phyloP scores from a whole-genome alignment of 768 basidiomycete species.

The Zangia roseola region DNA sequence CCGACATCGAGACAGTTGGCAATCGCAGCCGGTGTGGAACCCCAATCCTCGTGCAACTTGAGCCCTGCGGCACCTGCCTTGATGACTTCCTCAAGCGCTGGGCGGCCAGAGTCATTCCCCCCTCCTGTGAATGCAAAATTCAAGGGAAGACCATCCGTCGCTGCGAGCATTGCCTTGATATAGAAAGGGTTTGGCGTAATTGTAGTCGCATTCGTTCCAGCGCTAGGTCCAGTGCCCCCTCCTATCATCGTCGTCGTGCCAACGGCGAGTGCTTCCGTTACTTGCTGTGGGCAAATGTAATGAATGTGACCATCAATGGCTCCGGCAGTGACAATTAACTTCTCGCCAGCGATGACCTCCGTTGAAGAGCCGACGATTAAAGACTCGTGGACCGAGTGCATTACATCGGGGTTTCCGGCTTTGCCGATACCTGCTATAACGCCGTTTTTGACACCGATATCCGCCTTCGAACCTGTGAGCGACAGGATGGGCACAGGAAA shows the following conservation, averaged over 20 bases:
- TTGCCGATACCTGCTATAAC: constrained; percentile 90
- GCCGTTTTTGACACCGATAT: constrained; percentile 88
- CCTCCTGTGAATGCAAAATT: constrained; percentile 97
- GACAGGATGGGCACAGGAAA: not conserved
- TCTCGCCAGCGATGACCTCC: constrained; percentile 95
- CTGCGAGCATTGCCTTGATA: constrained; percentile 86
- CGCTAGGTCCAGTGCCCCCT: constrained; percentile 92
- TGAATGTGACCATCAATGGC: constrained; percentile 91
- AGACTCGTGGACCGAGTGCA: constrained; percentile 70
- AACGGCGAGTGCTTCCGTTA: constrained; percentile 76
- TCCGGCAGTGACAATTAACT: constrained; percentile 91
- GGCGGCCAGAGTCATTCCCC: constrained; percentile 84
- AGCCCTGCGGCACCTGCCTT: constrained; percentile 83
- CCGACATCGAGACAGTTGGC: constrained; percentile 73
- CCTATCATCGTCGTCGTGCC: constrained; percentile 95
- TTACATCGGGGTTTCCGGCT: constrained; percentile 93
- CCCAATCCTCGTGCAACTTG: constrained; percentile 99
- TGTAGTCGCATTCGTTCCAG: constrained; percentile 86
- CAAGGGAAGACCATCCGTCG: constrained; percentile 86
- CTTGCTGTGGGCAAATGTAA: constrained; percentile 94
- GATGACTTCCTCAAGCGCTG: constrained; percentile 76
- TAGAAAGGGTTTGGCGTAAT: constrained; percentile 92
- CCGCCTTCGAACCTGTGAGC: constrained; percentile 57
- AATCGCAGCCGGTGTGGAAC: constrained; percentile 83
- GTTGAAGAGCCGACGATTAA: constrained; percentile 89